Evolutionary conservation across 371 early-diverging fungal species (phyloP), one percentile per base, ranked within the genome.

Genomic region (Lichtheimia ornata): DNA sequence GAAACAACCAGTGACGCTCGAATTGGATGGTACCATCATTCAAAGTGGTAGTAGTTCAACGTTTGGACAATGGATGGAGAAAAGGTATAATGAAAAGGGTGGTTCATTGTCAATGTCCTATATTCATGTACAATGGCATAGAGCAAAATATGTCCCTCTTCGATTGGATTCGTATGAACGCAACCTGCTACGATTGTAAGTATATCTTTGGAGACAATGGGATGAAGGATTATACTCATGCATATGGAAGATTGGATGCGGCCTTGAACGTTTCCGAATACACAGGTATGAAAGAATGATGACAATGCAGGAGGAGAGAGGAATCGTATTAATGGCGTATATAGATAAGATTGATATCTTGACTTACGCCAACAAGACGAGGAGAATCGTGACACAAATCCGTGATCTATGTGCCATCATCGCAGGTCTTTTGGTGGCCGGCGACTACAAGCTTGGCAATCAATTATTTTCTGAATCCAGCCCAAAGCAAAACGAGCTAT

Each of bases 321-420:
- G 44, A 52, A 13, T 22, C 54, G 63, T 4, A 17, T 12, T 18
- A 52, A 25, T 14, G 27, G 40, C 15, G 17, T 30, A n/a, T 49
- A 45, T 51, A 76, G 98, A 98, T 79, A 92, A 93, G 64, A 89
- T 98, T 55, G 98, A 98, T 69, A 88, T 97, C 50, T 73, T 95
- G 27, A 81, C 88, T 5, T 91, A 93, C 70, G 80, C 88, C 50
- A 92, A 83, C 83, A 96, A 94, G 71, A 65, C 88, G 18, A 90
- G 88, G 71, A 88, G 97, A 22, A 96, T 97, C 49, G 93, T 98
- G 3, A 81, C 80, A 42, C 98, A 97, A 71, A 97, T 98, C 73
- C 88, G 86, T 57, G 97, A 97, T 64, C 73, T 97, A 24, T 98
- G 98, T 65, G 86, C 91, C 11, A 95, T 97, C 56, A 79, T 97